Conservation (phyloP, 1,139 yeast species). For the Entelexis sorbosivorans region DNA sequence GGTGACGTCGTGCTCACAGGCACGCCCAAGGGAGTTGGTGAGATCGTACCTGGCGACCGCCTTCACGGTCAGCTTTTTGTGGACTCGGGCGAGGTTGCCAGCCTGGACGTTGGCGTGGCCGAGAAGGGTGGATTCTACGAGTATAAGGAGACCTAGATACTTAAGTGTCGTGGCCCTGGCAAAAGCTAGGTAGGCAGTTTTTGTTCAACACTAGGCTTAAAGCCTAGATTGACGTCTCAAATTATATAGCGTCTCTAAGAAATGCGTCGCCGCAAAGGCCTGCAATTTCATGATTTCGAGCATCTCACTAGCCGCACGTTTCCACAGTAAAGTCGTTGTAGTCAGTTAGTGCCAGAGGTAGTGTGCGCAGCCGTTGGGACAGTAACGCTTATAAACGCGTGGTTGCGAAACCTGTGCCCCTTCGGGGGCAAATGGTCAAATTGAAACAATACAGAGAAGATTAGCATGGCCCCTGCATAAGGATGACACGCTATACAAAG, state of each 20-base stretch:
- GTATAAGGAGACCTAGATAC: conserved; percentile 4
- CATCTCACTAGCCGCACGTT: too few relatives aligned
- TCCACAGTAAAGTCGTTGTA: too few relatives aligned
- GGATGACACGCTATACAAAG: conserved; percentile 97
- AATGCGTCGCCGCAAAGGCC: too few relatives aligned
- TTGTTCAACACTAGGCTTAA: too few relatives aligned
- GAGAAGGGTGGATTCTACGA: conserved; percentile 12
- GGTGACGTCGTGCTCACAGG: conserved; percentile 92
- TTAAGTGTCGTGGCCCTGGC: too few relatives aligned
- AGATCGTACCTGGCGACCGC: conserved; percentile 62
- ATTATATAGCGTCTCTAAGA: too few relatives aligned
- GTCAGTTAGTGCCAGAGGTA: too few relatives aligned
- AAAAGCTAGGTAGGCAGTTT: too few relatives aligned
- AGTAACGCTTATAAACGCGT: not conserved
- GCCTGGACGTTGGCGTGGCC: conserved; percentile 12
- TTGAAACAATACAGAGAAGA: conserved; percentile 94
- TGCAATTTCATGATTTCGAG: too few relatives aligned
- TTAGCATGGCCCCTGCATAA: conserved; percentile 99
- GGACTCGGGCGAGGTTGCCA: conserved; percentile 11
- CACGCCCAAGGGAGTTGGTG: conserved; percentile 97
- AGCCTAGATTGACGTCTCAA: too few relatives aligned
- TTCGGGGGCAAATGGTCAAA: conserved; percentile 50
- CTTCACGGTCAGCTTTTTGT: conserved; percentile 40
- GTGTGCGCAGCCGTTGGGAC: not conserved
- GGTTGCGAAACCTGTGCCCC: conserved; percentile 24